Evolutionary conservation across 208 protist genomes (phyloP).

Genomic region (Kentomonas sorsogonicus): DNA sequence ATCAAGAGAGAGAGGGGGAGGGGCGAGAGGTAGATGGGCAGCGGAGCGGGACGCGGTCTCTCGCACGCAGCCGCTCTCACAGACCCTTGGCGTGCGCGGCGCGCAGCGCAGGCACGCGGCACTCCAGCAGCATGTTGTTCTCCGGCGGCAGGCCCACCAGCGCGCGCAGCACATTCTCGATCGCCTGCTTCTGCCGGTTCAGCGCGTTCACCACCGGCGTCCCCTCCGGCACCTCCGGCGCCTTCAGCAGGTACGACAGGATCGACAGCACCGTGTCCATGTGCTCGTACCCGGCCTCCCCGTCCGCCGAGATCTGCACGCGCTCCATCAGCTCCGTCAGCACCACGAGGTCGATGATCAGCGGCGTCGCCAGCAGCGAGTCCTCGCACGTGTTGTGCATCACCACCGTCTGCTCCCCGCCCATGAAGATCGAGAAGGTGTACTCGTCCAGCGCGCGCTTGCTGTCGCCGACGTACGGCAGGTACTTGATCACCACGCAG

Average conservation of each 20-base stretch:
- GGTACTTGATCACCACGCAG: slow-evolving; percentile 99
- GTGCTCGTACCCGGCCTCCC: slow-evolving; percentile 51
- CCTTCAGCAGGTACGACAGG: slow-evolving; percentile 97
- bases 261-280: slow-evolving; percentile 94
- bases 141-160: slow-evolving; percentile 93
- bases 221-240: slow-evolving; percentile 89
- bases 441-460: slow-evolving; percentile 99
- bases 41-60: background rate
- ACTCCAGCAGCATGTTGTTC: slow-evolving; percentile 96
- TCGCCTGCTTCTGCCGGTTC: slow-evolving; percentile 92
- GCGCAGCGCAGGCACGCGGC: slow-evolving; percentile 69
- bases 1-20: no score
- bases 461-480: slow-evolving; percentile 95
- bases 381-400: slow-evolving; percentile 99
- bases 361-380: slow-evolving; percentile 96
- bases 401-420: slow-evolving; percentile 92
- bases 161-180: slow-evolving; percentile 96
- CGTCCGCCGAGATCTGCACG: slow-evolving; percentile 55
- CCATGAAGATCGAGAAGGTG: slow-evolving; percentile 97
- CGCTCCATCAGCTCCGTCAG: slow-evolving; percentile 95
- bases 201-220: slow-evolving; percentile 98
- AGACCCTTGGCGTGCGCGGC: slow-evolving; percentile 25
- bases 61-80: slow-evolving; percentile 1
- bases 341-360: slow-evolving; percentile 98
- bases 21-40: no score